A percentile compares a stretch with the other conserved stretches of the same genome.
Evolutionary conservation across 2,329 filamentous ascomycete genomes (phyloP).

Genomic region (Simplicillium aogashimaense): DNA sequence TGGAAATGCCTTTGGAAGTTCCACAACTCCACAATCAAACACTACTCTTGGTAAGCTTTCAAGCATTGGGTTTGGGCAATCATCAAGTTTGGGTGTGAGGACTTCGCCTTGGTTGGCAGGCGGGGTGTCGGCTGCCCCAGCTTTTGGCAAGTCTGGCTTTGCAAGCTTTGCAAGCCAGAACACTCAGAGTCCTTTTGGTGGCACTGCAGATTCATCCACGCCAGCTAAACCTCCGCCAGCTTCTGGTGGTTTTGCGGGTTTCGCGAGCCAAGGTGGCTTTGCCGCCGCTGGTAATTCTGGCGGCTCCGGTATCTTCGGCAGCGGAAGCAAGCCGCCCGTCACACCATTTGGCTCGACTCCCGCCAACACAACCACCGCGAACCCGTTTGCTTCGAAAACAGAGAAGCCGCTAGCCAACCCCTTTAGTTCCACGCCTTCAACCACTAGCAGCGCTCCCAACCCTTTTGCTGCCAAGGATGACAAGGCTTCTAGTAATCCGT

Average conservation of each 20-base stretch:
- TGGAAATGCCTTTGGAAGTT: slow-evolving; percentile 27
- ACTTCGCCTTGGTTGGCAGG: slow-evolving; percentile 42
- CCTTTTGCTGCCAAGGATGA: slow-evolving; percentile 14
- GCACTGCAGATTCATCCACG: slow-evolving; percentile 10
- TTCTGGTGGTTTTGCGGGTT: slow-evolving; percentile 41
- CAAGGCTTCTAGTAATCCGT: slow-evolving; percentile 21
- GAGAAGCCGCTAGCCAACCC: slow-evolving; percentile 19
- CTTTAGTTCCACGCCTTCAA: slow-evolving; percentile 17
- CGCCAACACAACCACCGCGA: slow-evolving; percentile 12
- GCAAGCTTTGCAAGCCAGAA: slow-evolving; percentile 26
- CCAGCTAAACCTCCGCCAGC: slow-evolving; percentile 8
- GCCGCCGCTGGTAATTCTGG: slow-evolving; percentile 30
- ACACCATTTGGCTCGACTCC: slow-evolving; percentile 18
- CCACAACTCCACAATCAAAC: slow-evolving; percentile 20
- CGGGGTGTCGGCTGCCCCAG: slow-evolving; percentile 19
- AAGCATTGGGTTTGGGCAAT: slow-evolving; percentile 42
- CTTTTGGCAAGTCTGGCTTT: slow-evolving; percentile 47
- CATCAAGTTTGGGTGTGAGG: slow-evolving; percentile 35
- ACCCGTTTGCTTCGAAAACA: slow-evolving; percentile 6
- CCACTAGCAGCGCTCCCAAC: slow-evolving; percentile 5
- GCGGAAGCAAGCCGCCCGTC: slow-evolving; percentile 23
- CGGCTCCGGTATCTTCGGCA: slow-evolving; percentile 25
- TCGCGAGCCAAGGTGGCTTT: slow-evolving; percentile 47
- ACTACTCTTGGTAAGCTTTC: slow-evolving; percentile 40
- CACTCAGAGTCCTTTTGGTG: slow-evolving; percentile 27